Evolutionary conservation across 1,284 basidiomycete species (phyloP), one percentile per base, ranked within the genome.

Genomic region (Vanrija sp.): DNA sequence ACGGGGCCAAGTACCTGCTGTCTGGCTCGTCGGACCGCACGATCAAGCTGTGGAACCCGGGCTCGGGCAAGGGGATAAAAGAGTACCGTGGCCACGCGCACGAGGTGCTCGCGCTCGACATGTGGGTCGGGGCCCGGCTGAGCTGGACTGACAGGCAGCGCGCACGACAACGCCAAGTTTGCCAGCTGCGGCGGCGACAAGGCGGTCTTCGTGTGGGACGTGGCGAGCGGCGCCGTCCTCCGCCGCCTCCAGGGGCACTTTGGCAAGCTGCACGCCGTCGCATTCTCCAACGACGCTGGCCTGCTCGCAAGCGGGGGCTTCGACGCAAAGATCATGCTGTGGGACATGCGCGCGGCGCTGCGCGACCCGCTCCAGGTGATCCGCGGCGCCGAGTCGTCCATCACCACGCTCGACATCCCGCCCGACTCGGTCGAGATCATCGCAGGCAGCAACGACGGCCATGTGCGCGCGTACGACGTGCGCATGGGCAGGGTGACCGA

Each of bases 131-230:
- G 37, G 25, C 18, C 12, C 9, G 31, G 8, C 27, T 6, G 8
- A 19, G 18, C 44, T 9, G 5, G 38, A 16, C 46, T 56, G 41
- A 47, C 25, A n/a, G 18, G 54, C 61, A 95, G 93, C 41, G 83
- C 92, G 20, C 85, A 88, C 59, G 94, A 98, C 75, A 98, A 98
- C 76, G 85, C 88, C 44, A 86, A 87, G 63, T 95, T 99, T 66
- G 94, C 88, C 1, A 93, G 89, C 3, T 90, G 88, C 23, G 96
- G 96, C 38, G 92, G 90, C 4, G 96, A 99, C 75, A 85, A 89
- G 60, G 85, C 85, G 43, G 87, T 97, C 0, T 94, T 93, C 63
- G 75, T 97, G 20, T 98, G 95, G 95, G 96, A 98, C 69, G 95
- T 99, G 8, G 84, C 86, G 10, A 84, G 86, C 15, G 95, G 90